Percentiles rank a stretch among this genome's conserved stretches.
Conservation (phyloP, 306 rosid species). For the Inga laurina region DNA sequence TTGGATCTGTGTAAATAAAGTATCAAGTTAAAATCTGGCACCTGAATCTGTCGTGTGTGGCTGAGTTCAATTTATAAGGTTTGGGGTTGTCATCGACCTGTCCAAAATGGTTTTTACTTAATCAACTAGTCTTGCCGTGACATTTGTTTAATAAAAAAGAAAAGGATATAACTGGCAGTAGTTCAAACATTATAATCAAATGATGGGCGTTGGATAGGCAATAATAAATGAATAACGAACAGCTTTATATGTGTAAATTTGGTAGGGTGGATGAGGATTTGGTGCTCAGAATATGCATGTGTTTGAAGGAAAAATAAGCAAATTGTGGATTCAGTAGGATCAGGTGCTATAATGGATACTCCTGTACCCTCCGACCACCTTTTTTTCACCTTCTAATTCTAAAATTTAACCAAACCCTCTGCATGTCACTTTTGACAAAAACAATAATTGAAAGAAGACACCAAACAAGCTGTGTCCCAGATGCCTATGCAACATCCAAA, state of each 20-base stretch:
- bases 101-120: neutral
- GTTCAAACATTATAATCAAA: neutral
- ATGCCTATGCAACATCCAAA: constrained; percentile 23
- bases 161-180: neutral
- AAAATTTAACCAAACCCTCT: constrained; percentile 5
- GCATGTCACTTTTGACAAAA: constrained; percentile 15
- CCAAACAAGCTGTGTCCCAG: constrained; percentile 17
- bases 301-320: neutral
- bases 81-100: neutral
- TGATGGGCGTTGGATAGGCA: neutral
- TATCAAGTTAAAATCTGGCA: neutral
- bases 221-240: neutral
- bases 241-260: neutral
- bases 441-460: constrained; percentile 40
- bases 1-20: neutral
- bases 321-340: constrained; percentile 45
- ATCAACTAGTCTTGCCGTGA: neutral
- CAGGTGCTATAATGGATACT: constrained; percentile 40
- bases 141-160: neutral
- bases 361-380: neutral
- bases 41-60: neutral
- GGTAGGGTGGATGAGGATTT: constrained; percentile 40
- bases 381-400: constrained; percentile 23
- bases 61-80: neutral
- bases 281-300: constrained; percentile 46